A percentile compares a stretch with the other conserved stretches of the same genome.
Evolutionary conservation across 495 filamentous ascomycete genomes (phyloP).

Genomic region (Lasiosphaeria miniovina): DNA sequence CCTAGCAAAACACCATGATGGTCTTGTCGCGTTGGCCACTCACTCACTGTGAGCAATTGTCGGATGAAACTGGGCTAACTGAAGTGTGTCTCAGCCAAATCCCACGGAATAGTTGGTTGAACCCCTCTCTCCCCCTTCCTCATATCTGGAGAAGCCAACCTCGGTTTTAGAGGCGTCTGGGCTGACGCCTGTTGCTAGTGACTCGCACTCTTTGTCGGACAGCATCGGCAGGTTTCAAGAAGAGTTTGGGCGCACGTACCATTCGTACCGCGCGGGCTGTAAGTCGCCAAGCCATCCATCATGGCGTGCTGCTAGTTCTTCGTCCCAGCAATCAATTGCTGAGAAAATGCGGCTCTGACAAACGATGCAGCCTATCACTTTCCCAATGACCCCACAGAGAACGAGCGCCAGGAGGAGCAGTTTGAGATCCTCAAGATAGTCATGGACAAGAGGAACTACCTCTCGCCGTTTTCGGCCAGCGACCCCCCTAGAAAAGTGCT

Average conservation of each 20-base stretch:
- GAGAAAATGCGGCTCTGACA: conserved; percentile 1
- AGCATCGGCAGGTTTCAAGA: conserved; percentile 48
- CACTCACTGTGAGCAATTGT: not conserved
- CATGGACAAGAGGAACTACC: conserved; percentile 51
- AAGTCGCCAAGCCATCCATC: conserved; percentile 6
- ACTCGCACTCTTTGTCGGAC: conserved; percentile 35
- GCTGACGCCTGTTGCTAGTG: conserved; percentile 16
- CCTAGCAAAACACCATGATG: not conserved
- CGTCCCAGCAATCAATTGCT: not conserved
- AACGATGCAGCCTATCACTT: conserved; percentile 47
- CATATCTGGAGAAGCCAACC: not conserved
- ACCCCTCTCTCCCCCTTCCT: not conserved
- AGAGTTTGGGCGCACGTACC: conserved; percentile 62
- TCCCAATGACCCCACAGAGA: conserved; percentile 59
- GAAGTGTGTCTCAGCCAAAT: conserved; percentile 4
- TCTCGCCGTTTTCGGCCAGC: conserved; percentile 50
- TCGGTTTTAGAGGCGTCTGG: not conserved
- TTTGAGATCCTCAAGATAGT: conserved; percentile 57
- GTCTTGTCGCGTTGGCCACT: too few relatives aligned
- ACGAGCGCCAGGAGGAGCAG: conserved; percentile 54
- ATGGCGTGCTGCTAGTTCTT: not conserved
- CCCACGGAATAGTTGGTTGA: conserved; percentile 18
- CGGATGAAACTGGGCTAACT: not conserved
- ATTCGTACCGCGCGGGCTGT: conserved; percentile 52
- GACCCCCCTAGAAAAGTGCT: conserved; percentile 55